phyloP scores from a whole-genome alignment of 2,329 filamentous ascomycete species.

The Monosporascus sp. region DNA sequence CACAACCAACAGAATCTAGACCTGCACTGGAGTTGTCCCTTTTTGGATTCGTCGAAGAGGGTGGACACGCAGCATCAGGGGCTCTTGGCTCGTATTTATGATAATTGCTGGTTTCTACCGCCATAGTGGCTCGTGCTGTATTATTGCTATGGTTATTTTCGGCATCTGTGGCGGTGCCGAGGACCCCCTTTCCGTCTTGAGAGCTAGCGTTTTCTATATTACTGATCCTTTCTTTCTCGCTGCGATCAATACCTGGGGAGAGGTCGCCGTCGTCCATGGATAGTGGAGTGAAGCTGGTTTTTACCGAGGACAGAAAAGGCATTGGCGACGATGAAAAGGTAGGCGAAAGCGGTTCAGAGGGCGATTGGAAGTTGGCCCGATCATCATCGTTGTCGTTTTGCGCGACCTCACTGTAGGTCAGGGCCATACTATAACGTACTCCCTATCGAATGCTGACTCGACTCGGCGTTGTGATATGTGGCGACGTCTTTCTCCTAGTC shows the following conservation, averaged over 20 bases:
- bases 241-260: constrained; percentile 4
- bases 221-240: constrained; percentile 2
- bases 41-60: constrained; percentile 13
- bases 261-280: constrained; percentile 25
- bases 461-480: too few relatives aligned
- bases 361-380: constrained; percentile 17
- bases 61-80: constrained; percentile 17
- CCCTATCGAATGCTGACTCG: too few relatives aligned
- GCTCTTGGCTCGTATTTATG: constrained; percentile 28
- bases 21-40: constrained; percentile 7
- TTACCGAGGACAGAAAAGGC: constrained; percentile 21
- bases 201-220: constrained; percentile 2
- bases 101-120: constrained; percentile 9
- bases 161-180: constrained; percentile 12
- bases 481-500: too few relatives aligned
- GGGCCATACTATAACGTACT: constrained; percentile 10
- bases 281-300: constrained; percentile 26
- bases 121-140: constrained; percentile 21
- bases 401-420: constrained; percentile 17
- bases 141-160: not conserved
- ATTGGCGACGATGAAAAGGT: constrained; percentile 26
- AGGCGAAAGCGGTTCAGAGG: constrained; percentile 21
- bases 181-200: constrained; percentile 8
- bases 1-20: constrained; percentile 1
- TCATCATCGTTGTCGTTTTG: constrained; percentile 22